Evolutionary conservation across 169 alveolate species (phyloP).

Genomic region (Pseudocohnilembus persalinus): DNA sequence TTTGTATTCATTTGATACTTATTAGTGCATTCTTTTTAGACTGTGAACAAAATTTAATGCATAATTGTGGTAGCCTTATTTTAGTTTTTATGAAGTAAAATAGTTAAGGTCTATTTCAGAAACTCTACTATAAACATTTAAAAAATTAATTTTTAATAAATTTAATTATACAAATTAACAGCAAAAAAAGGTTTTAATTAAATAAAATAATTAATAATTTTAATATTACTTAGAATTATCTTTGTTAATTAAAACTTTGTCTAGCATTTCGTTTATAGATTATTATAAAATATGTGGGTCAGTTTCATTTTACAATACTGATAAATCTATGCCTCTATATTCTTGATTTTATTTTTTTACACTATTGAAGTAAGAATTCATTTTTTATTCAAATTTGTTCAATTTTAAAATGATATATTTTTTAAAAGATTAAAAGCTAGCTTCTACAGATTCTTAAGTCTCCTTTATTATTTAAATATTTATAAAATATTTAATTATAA

Average conservation of each 20-base stretch:
- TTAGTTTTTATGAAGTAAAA: background rate
- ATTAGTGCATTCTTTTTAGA: background rate
- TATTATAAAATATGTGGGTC: background rate
- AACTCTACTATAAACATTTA: background rate
- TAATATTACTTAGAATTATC: background rate
- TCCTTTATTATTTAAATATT: background rate
- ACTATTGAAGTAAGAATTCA: background rate
- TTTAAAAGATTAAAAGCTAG: background rate
- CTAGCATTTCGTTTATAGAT: background rate
- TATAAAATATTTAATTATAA: too few species aligned
- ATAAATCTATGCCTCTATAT: background rate
- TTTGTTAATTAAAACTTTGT: too few species aligned
- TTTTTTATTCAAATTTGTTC: background rate
- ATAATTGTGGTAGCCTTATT: background rate
- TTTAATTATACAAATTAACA: too few species aligned
- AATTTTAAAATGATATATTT: too few species aligned
- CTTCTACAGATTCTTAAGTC: background rate
- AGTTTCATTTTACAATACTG: background rate
- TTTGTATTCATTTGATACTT: background rate
- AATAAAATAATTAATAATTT: too few species aligned
- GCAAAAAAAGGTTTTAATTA: too few species aligned
- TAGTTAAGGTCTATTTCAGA: background rate
- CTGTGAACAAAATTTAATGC: background rate
- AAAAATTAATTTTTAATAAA: too few species aligned
- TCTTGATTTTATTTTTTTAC: background rate